Conservation (phyloP, 345 rosid species). For the Microthlaspi erraticum region DNA sequence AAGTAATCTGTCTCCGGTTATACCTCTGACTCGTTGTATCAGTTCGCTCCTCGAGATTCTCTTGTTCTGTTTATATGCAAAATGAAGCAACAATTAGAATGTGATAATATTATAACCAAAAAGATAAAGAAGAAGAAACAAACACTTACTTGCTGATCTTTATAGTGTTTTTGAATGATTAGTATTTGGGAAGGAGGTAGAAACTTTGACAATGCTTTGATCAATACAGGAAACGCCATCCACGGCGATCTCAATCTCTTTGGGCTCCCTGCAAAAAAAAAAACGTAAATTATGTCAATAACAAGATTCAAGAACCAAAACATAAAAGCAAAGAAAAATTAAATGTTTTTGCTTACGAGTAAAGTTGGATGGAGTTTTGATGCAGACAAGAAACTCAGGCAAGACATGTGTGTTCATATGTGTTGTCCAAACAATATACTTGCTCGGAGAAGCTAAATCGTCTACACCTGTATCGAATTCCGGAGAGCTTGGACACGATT, state of each 20-base stretch:
- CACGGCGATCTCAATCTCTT: conserved; percentile 69
- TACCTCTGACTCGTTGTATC: conserved; percentile 58
- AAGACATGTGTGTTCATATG: conserved; percentile 73
- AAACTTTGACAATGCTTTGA: conserved; percentile 62
- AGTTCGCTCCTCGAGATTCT: conserved; percentile 69
- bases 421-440: conserved; percentile 73
- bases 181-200: conserved; percentile 50
- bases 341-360: conserved; percentile 46
- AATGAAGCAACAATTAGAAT: conserved; percentile 11
- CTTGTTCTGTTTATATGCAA: conserved; percentile 53
- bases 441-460: conserved; percentile 52
- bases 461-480: conserved; percentile 83
- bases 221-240: conserved; percentile 72
- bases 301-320: conserved; percentile 17
- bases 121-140: not conserved
- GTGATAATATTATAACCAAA: not conserved
- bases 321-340: not conserved
- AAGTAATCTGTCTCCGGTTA: conserved; percentile 78
- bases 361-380: conserved; percentile 57
- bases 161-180: conserved; percentile 57
- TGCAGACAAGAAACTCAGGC: conserved; percentile 68
- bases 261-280: conserved; percentile 33
- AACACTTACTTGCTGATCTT: conserved; percentile 55
- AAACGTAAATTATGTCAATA: not conserved
- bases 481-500: conserved; percentile 59